Evolutionary conservation across 257 asterid species (phyloP).

Genomic region (Solanum arcanum): DNA sequence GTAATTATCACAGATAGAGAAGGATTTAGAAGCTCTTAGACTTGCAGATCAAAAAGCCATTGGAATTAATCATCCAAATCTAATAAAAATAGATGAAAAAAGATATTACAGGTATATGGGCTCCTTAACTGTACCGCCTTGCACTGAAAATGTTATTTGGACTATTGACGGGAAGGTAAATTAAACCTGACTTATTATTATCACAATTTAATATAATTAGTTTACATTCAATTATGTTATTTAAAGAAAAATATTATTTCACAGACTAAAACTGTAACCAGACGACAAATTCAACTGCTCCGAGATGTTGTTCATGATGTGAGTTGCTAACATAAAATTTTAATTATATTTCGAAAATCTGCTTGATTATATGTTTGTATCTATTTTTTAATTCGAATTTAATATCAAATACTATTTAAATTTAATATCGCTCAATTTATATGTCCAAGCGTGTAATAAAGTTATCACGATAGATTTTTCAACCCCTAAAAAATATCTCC

Average conservation of each 20-base stretch:
- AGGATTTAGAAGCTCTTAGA: slow-evolving; percentile 1
- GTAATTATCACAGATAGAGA: slow-evolving; percentile 17
- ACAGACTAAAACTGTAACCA: slow-evolving; percentile 41
- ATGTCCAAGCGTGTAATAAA: not conserved
- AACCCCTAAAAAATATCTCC: not conserved
- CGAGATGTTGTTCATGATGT: slow-evolving; percentile 49
- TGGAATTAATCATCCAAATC: slow-evolving; percentile 28
- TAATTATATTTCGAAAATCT: not conserved
- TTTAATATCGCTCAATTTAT: not conserved
- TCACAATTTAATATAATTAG: too few species aligned
- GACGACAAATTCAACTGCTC: slow-evolving; percentile 33
- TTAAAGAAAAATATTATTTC: too few species aligned
- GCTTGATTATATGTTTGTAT: not conserved
- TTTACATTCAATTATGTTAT: not conserved
- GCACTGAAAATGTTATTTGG: slow-evolving; percentile 43
- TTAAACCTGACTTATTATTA: not conserved
- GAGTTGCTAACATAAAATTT: not conserved
- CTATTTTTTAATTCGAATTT: not conserved
- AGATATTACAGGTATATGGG: slow-evolving; percentile 48
- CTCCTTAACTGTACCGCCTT: slow-evolving; percentile 62
- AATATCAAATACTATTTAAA: not conserved
- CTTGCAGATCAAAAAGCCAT: slow-evolving; percentile 2
- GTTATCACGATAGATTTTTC: not conserved
- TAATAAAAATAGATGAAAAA: slow-evolving; percentile 29
- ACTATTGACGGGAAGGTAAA: slow-evolving; percentile 1